A percentile compares a stretch with the other conserved stretches of the same genome.
Conservation (phyloP, 2,329 filamentous ascomycete species). For the Fusarium piperis region DNA sequence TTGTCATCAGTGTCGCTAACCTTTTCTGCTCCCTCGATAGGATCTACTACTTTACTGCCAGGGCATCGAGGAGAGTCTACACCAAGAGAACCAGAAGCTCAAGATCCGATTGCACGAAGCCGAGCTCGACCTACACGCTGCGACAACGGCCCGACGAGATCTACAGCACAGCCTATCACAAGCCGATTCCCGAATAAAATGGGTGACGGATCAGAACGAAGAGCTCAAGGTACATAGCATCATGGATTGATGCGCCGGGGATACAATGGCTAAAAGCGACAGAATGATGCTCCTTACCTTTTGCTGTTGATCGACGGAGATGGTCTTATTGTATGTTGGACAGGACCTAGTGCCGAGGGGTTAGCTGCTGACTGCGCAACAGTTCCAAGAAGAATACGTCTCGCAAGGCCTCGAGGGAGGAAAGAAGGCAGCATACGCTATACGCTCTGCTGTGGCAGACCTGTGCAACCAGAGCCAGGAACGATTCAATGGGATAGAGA, state of each 20-base stretch:
- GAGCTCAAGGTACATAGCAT: slow-evolving; percentile 55
- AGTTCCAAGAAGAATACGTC: slow-evolving; percentile 68
- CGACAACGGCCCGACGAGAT: slow-evolving; percentile 59
- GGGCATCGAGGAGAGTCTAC: slow-evolving; percentile 53
- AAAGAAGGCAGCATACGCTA: slow-evolving; percentile 60
- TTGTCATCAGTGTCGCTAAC: slow-evolving; percentile 1
- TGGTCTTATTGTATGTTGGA: slow-evolving; percentile 62
- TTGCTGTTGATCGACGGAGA: slow-evolving; percentile 71
- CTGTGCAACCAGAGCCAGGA: slow-evolving; percentile 56
- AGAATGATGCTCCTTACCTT: slow-evolving; percentile 68
- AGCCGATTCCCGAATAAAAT: slow-evolving; percentile 49
- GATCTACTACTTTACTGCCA: slow-evolving; percentile 50
- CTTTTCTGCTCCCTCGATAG: slow-evolving; percentile 29
- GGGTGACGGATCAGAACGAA: slow-evolving; percentile 51
- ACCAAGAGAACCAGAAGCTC: slow-evolving; percentile 56
- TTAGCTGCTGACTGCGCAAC: slow-evolving; percentile 3
- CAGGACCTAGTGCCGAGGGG: neutral
- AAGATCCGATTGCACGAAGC: slow-evolving; percentile 53
- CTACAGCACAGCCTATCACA: slow-evolving; percentile 59
- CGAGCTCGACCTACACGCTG: slow-evolving; percentile 61
- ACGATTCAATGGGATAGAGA: slow-evolving; percentile 58
- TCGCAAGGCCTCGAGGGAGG: slow-evolving; percentile 65
- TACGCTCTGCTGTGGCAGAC: slow-evolving; percentile 59
- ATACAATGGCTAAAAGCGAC: slow-evolving; percentile 29
- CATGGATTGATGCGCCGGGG: slow-evolving; percentile 12